Conservation (phyloP, 2,329 filamentous ascomycete species). For the Aspergillus hortae region DNA sequence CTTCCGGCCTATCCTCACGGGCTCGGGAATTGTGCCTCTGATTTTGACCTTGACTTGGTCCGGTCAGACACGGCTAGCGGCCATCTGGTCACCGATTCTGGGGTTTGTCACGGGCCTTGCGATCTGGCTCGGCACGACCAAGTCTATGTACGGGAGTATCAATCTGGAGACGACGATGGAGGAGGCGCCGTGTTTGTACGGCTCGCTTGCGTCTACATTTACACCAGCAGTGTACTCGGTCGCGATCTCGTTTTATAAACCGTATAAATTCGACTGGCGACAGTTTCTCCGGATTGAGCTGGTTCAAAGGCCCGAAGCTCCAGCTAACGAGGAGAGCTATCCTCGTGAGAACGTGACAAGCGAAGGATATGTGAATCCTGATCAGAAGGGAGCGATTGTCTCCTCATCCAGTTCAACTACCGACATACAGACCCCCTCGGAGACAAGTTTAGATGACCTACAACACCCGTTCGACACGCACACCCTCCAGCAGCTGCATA, state of each 20-base stretch:
- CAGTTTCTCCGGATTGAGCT: conserved; percentile 48
- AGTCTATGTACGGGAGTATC: conserved; percentile 39
- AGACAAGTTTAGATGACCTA: conserved; percentile 37
- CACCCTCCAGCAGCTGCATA: conserved; percentile 31
- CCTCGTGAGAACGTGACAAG: neutral
- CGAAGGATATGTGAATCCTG: neutral
- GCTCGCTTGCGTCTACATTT: conserved; percentile 45
- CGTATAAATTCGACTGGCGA: conserved; percentile 42
- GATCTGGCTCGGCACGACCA: conserved; percentile 44
- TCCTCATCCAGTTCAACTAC: neutral
- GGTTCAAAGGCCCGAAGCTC: conserved; percentile 27
- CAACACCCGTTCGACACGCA: conserved; percentile 42
- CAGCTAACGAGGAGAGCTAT: neutral
- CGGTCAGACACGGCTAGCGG: conserved; percentile 44
- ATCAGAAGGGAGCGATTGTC: neutral
- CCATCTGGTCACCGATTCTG: conserved; percentile 35
- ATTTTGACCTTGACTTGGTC: conserved; percentile 46
- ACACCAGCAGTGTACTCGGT: conserved; percentile 47
- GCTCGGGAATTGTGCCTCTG: conserved; percentile 45
- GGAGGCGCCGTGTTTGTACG: conserved; percentile 44
- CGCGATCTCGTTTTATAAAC: conserved; percentile 40
- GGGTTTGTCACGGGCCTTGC: conserved; percentile 43
- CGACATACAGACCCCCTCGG: neutral
- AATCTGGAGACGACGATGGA: conserved; percentile 40
- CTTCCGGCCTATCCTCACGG: conserved; percentile 41